phyloP scores from a whole-genome alignment of 371 early-diverging fungal genomes.

The Mortierella sp. region DNA sequence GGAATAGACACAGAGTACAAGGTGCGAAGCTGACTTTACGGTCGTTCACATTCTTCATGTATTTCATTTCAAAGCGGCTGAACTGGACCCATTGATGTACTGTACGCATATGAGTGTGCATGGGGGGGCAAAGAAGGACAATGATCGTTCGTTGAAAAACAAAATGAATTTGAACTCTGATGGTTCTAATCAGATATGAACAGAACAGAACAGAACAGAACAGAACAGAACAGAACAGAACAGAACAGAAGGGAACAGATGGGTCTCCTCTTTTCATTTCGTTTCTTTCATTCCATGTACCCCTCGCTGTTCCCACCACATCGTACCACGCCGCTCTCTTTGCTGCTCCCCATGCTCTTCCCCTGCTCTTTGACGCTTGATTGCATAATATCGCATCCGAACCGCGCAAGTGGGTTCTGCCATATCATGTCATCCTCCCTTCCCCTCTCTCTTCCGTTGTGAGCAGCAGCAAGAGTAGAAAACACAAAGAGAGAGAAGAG shows the following conservation, averaged over 20 bases:
- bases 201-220: background rate
- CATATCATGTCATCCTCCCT: background rate
- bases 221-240: background rate
- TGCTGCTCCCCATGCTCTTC: background rate
- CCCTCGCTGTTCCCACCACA: background rate
- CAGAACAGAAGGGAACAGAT: background rate
- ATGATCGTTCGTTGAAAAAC: background rate
- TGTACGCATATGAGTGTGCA: background rate
- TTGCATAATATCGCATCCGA: conserved; percentile 12
- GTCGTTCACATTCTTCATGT: background rate
- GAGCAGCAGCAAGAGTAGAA: background rate
- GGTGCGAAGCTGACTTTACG: background rate
- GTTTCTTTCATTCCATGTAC: background rate
- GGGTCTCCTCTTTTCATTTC: background rate
- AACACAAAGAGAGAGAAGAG: no score
- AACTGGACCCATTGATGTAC: background rate
- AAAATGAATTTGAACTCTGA: background rate
- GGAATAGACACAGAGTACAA: background rate
- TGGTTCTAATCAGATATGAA: background rate
- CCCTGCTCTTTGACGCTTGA: background rate
- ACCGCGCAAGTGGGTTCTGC: background rate
- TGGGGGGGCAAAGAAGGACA: background rate
- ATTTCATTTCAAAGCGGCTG: background rate
- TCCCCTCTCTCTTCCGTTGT: background rate
- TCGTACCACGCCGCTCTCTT: background rate